These are phyloP conservation scores for Chaetomium sp. DNA, from an alignment of 2,329 filamentous ascomycete species.

Conservation along the genomic window DNA sequence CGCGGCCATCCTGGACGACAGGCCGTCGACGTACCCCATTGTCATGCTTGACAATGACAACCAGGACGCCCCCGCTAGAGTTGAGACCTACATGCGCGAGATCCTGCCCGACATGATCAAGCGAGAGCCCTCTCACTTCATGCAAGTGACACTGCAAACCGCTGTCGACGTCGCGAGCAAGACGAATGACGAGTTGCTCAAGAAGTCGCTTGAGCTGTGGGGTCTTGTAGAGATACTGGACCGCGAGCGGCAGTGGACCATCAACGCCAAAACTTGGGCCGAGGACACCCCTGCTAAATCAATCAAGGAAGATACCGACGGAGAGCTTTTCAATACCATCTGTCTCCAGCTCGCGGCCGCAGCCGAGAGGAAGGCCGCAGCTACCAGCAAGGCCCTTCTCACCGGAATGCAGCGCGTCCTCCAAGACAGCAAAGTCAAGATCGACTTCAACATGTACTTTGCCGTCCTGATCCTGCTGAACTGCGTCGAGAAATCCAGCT, in stretches of 20 bases:
- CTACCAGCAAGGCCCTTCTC: slow-evolving; percentile 60
- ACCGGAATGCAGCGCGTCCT: slow-evolving; percentile 63
- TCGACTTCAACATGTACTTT: slow-evolving; percentile 63
- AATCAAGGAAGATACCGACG: slow-evolving; percentile 57
- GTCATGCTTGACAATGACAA: slow-evolving; percentile 64
- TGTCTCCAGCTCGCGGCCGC: slow-evolving; percentile 66
- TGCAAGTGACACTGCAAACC: slow-evolving; percentile 59
- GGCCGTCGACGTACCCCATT: slow-evolving; percentile 35
- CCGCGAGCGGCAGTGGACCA: slow-evolving; percentile 63
- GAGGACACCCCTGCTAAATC: slow-evolving; percentile 47
- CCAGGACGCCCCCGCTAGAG: slow-evolving; percentile 60
- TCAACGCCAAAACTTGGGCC: slow-evolving; percentile 51
- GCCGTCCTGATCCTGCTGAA: slow-evolving; percentile 65
- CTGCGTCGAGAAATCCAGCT: slow-evolving; percentile 68
- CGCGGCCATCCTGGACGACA: slow-evolving; percentile 24
- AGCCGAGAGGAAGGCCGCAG: slow-evolving; percentile 64
- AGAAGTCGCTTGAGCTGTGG: slow-evolving; percentile 64
- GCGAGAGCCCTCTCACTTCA: slow-evolving; percentile 62
- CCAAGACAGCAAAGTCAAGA: slow-evolving; percentile 61
- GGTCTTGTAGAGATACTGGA: slow-evolving; percentile 66
- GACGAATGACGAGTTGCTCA: slow-evolving; percentile 57
- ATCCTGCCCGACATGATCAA: slow-evolving; percentile 60
- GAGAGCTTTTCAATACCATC: slow-evolving; percentile 62
- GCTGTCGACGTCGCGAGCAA: slow-evolving; percentile 50
- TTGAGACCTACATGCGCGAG: slow-evolving; percentile 63